Base-by-base conservation (phyloP, 2,329 filamentous ascomycete genomes). In the Fusarium sp. region DNA sequence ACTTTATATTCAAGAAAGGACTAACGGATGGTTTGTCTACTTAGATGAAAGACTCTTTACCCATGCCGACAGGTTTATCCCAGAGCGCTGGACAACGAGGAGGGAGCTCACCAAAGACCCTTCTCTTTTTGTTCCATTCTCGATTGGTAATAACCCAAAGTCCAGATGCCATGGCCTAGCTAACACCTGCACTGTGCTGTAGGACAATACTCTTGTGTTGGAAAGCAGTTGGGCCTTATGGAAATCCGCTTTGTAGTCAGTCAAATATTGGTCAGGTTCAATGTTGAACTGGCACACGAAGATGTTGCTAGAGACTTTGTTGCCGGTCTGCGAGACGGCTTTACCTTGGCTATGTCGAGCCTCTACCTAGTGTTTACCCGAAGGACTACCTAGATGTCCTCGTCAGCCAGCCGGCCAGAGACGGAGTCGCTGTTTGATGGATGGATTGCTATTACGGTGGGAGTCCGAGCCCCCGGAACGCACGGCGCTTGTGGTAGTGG, bases 361-460 rank as follows among this genome's bases (percentile, higher is more conserved):
- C 42, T 25, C 16, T 5, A 44, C 18, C 7, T 44, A 19, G 8
- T 19, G 1, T 44, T 44, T 4, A 44, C 16, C 0, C 42, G 16
- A 19, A 44, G 42, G 16, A 44, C 42, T 44, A 25, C 7, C 1
- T 44, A 44, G 16, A 19, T 25, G 7, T 25, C 23, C 23, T 44
- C 7, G 10, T 25, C 10, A 9, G 3, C 7, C 7, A 9, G 23
- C 8, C 0, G 4, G 41, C 4, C 0, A 25, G 7, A 2, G 11
- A 7, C 2, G 12, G 7, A 5, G 23, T 19, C 16, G 16, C 42
- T 25, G 11, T 14, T 14, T 4, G 4, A 44, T 44, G 23, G 16
- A 25, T 44, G 42, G 11, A 5, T 4, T 25, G 7, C 16, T 25
- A 5, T 42, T 11, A 4, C 2, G 10, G 8, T 42, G n/a, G 0